Evolutionary conservation across 2,329 filamentous ascomycete species (phyloP), one percentile per base, ranked within the genome.

Genomic region (Trichoderma sp.): DNA sequence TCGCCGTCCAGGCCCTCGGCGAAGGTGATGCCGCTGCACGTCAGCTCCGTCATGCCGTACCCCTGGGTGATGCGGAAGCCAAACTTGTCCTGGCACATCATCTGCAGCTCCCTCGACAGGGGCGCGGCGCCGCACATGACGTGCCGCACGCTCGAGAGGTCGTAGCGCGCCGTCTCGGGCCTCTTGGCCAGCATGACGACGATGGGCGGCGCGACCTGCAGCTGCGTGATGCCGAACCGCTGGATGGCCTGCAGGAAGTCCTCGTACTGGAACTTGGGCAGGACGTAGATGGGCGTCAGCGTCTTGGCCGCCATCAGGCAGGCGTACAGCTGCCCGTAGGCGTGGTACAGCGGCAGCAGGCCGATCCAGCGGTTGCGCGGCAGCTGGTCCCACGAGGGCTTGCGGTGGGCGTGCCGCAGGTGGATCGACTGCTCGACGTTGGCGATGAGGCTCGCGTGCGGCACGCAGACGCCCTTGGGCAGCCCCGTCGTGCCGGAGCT

Each of bases 301-400:
- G 79, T 74, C 67, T 77, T 79, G 14, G 78, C 72, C 0, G 79
- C 79, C 68, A 81, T 78, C 30, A 85, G 73, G 65, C 81, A 82
- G 64, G 82, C 82, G 63, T 81, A 79, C 3, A 83, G 77, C 71
- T 87, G 85, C 2, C 82, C 82, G 67, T 83, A 85, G 7, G 84
- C 85, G 70, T 88, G 86, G 70, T 88, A 90, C 72, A 90, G 83
- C 0, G 89, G 90, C 14, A 91, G 76, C 72, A 90, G 89, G 55
- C 86, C 81, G 30, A 84, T 70, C 80, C 82, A 84, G 45, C 81
- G 76, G 69, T 83, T 83, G 9, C 74, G 71, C 24, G 79, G 79
- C 43, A 76, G 74, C 3, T 76, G 50, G 3, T 75, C 69, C 67
- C 62, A 65, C 15, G 76, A 76, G 21, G 64, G 54, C 12, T 19